These are phyloP conservation scores for Thraustotheca clavata DNA, from an alignment of 352 stramenopile species.

Conservation along the genomic window DNA sequence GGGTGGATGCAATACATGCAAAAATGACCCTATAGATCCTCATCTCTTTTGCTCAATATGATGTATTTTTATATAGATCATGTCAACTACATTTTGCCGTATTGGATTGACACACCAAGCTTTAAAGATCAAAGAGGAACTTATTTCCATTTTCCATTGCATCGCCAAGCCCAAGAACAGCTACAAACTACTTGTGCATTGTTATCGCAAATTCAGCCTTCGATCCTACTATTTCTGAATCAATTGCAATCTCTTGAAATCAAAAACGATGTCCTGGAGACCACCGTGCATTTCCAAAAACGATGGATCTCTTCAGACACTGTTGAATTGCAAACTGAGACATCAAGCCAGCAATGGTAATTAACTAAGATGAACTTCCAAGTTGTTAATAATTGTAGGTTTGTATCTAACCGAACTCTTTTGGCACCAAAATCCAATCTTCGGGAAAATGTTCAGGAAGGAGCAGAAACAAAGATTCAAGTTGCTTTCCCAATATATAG, in stretches of 20 bases:
- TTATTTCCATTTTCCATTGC: slow-evolving; percentile 71
- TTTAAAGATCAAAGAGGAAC: slow-evolving; percentile 45
- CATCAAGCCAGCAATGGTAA: neutral
- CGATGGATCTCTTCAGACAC: neutral
- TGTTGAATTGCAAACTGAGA: neutral
- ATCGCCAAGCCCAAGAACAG: slow-evolving; percentile 33
- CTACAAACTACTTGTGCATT: slow-evolving; percentile 51
- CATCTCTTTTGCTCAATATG: neutral
- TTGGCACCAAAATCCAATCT: neutral
- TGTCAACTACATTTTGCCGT: slow-evolving; percentile 69
- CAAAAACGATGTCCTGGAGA: slow-evolving; percentile 30
- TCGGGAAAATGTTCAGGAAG: neutral
- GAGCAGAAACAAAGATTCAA: neutral
- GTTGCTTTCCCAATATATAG: slow-evolving; percentile 3
- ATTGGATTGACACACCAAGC: slow-evolving; percentile 41
- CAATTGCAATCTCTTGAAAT: slow-evolving; percentile 59
- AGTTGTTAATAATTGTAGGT: neutral
- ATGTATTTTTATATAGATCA: neutral
- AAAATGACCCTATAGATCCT: too few relatives aligned
- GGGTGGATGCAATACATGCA: too few relatives aligned
- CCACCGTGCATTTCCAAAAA: slow-evolving; percentile 33
- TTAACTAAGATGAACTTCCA: neutral
- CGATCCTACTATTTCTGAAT: slow-evolving; percentile 68
- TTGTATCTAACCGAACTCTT: neutral
- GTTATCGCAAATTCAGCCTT: slow-evolving; percentile 60